A percentile compares a stretch with the other conserved stretches of the same genome.
Conservation (phyloP, 2,329 filamentous ascomycete species). For the Colletotrichum chlorophyti region DNA sequence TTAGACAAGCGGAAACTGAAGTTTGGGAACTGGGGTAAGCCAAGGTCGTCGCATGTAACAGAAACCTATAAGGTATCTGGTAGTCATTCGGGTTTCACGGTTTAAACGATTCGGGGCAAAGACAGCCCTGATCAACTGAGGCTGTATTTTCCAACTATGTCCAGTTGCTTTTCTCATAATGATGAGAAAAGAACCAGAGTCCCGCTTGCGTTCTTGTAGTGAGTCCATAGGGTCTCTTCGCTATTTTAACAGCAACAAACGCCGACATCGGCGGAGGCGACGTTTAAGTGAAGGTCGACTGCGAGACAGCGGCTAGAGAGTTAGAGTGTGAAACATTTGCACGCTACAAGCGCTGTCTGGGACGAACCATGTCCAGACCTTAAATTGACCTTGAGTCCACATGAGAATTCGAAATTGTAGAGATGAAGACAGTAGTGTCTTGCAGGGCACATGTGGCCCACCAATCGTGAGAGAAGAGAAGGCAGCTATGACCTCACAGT, state of each 20-base stretch:
- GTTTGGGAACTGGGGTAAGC: neutral
- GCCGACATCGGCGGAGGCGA: neutral
- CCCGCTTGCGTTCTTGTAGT: too few species aligned
- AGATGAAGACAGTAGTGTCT: neutral
- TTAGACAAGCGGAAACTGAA: neutral
- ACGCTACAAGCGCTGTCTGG: conserved; percentile 1
- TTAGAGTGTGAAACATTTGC: conserved; percentile 7
- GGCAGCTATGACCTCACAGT: conserved; percentile 27
- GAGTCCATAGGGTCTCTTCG: too few species aligned
- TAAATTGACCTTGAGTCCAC: conserved; percentile 16
- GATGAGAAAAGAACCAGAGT: too few species aligned
- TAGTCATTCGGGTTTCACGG: neutral
- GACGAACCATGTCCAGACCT: conserved; percentile 23
- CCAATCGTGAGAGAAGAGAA: conserved; percentile 4
- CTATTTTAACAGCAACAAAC: too few species aligned
- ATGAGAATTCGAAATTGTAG: neutral
- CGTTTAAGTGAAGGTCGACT: neutral
- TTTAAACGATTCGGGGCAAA: too few species aligned
- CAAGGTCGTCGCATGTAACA: neutral
- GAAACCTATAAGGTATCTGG: neutral
- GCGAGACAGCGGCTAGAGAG: neutral
- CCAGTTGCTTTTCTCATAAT: too few species aligned
- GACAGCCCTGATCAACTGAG: too few species aligned
- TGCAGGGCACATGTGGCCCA: neutral
- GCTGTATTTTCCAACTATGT: neutral